Percentiles rank a stretch among this genome's conserved stretches.
phyloP scores from a whole-genome alignment of 164 flowering plant genomes.

The Vitis rotundifolia region DNA sequence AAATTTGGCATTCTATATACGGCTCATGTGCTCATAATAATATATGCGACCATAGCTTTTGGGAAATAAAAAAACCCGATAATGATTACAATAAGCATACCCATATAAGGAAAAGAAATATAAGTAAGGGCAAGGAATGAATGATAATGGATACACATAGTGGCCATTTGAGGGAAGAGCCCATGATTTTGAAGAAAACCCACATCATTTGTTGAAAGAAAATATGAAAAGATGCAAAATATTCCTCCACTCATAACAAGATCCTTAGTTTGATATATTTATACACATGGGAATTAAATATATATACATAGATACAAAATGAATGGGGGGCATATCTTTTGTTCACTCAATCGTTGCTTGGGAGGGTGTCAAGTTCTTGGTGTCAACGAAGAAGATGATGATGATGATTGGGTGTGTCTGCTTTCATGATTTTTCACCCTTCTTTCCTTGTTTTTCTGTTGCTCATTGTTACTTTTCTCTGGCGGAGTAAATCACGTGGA shows the following conservation, averaged over 20 bases:
- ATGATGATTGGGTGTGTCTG: slow-evolving; percentile 31
- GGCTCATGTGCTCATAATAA: too few relatives aligned
- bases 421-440: slow-evolving; percentile 17
- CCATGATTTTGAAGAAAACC: slow-evolving; percentile 27
- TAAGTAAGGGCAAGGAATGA: slow-evolving; percentile 2
- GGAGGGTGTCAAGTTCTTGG: slow-evolving; percentile 36
- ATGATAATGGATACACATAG: slow-evolving; percentile 5
- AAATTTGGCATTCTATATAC: too few relatives aligned
- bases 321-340: slow-evolving; percentile 13
- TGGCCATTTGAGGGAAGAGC: slow-evolving; percentile 23
- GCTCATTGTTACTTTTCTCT: neutral
- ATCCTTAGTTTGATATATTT: neutral
- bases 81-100: neutral
- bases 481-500: slow-evolving; percentile 31
- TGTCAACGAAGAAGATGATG: slow-evolving; percentile 37
- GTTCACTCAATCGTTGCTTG: slow-evolving; percentile 42
- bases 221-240: slow-evolving; percentile 10
- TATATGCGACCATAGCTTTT: too few relatives aligned
- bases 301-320: neutral
- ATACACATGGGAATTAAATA: neutral
- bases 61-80: too few relatives aligned
- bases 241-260: neutral
- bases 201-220: slow-evolving; percentile 12
- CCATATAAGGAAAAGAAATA: slow-evolving; percentile 7
- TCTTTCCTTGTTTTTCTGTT: slow-evolving; percentile 5